Percentiles rank a stretch among this genome's conserved stretches.
Evolutionary conservation across 768 basidiomycete species (phyloP).

Genomic region (Macrolepiota dolichaula): DNA sequence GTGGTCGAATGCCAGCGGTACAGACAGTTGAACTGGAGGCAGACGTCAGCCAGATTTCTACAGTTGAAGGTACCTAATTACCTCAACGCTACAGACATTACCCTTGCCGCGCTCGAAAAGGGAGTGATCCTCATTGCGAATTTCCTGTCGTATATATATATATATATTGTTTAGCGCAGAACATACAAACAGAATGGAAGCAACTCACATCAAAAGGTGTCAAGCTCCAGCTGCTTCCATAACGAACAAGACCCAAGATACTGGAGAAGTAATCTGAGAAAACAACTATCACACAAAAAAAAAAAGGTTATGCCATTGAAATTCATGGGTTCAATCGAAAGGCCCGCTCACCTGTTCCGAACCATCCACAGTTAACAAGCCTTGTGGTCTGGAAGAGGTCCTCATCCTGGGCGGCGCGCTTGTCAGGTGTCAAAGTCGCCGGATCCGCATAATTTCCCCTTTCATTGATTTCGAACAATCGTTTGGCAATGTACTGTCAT

Average conservation of each 20-base stretch:
- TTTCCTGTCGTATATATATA: slow-evolving; percentile 57
- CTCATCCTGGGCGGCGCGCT: slow-evolving; percentile 53
- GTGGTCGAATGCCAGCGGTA: slow-evolving; percentile 87
- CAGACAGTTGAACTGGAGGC: slow-evolving; percentile 70
- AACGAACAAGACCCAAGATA: slow-evolving; percentile 75
- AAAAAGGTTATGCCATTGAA: slow-evolving; percentile 1
- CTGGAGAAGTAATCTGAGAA: slow-evolving; percentile 82
- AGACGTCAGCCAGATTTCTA: slow-evolving; percentile 1
- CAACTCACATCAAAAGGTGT: slow-evolving; percentile 62
- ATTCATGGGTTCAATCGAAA: background rate
- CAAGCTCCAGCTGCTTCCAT: slow-evolving; percentile 76
- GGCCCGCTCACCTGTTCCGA: slow-evolving; percentile 44
- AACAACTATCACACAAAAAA: slow-evolving; percentile 36
- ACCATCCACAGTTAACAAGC: slow-evolving; percentile 79
- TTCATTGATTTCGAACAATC: slow-evolving; percentile 80
- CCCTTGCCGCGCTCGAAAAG: slow-evolving; percentile 78
- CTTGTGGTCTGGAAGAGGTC: slow-evolving; percentile 85
- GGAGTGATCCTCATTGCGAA: slow-evolving; percentile 57
- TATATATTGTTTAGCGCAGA: background rate
- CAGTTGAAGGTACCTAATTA: slow-evolving; percentile 21
- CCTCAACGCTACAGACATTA: slow-evolving; percentile 82
- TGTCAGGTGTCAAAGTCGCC: slow-evolving; percentile 33
- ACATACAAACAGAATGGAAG: background rate
- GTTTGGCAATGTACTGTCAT: slow-evolving; percentile 71
- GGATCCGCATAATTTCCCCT: slow-evolving; percentile 62